Conservation (phyloP, 78 protist genomes). For the Carpediemonas membranifera region DNA sequence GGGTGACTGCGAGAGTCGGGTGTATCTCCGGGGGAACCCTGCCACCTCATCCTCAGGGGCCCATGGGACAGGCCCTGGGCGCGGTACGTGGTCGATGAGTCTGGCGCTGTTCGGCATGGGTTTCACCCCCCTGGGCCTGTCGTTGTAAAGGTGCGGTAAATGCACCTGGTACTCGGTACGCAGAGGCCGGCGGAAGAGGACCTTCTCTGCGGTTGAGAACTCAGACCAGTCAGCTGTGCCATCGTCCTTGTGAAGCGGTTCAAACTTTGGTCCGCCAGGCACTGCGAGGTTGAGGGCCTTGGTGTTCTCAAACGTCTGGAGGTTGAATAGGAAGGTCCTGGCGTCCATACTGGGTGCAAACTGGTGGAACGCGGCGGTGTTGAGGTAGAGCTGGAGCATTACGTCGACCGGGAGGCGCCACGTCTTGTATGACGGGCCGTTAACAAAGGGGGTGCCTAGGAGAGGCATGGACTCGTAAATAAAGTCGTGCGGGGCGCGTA, state of each 20-base stretch:
- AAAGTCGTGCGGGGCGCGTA: conserved; percentile 66
- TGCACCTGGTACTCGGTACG: conserved; percentile 93
- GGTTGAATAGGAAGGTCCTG: conserved; percentile 91
- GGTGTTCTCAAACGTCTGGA: conserved; percentile 84
- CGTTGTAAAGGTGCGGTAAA: conserved; percentile 94
- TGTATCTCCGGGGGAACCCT: too few relatives aligned
- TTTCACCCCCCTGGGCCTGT: conserved; percentile 76
- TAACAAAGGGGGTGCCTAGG: conserved; percentile 51
- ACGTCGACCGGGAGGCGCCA: conserved; percentile 82
- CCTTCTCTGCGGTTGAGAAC: conserved; percentile 94
- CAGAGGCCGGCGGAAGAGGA: conserved; percentile 85
- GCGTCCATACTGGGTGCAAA: conserved; percentile 81
- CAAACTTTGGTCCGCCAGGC: conserved; percentile 99
- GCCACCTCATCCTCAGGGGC: too few relatives aligned
- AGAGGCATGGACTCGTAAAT: conserved; percentile 90
- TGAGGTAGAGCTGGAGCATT: conserved; percentile 76
- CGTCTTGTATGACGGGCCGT: conserved; percentile 63
- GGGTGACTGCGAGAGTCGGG: background rate
- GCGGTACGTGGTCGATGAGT: too few relatives aligned
- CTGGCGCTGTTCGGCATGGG: too few relatives aligned
- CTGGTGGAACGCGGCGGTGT: too few relatives aligned
- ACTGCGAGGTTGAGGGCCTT: conserved; percentile 91
- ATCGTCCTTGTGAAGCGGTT: conserved; percentile 89
- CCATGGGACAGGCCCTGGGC: too few relatives aligned
- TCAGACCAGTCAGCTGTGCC: conserved; percentile 84